Percentiles rank a stretch among this genome's conserved stretches.
Evolutionary conservation across 1,284 basidiomycete species (phyloP).

Genomic region (Coniferiporia weirii): DNA sequence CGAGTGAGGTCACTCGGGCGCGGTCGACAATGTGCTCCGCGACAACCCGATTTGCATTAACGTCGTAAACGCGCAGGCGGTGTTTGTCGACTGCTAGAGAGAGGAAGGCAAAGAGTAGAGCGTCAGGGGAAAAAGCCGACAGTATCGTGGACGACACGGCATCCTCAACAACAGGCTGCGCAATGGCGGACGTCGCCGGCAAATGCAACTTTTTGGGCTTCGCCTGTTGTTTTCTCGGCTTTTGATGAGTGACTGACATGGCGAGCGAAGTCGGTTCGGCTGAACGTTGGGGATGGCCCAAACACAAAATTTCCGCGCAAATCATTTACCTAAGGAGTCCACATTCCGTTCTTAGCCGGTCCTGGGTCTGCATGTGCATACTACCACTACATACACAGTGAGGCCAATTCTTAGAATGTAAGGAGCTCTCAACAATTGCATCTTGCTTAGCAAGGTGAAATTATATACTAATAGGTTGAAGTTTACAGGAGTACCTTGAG

Average conservation of each 20-base stretch:
- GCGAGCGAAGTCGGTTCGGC: background rate
- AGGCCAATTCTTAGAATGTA: no score
- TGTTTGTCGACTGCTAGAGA: constrained; percentile 72
- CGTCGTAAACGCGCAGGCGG: constrained; percentile 62
- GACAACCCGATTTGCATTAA: constrained; percentile 46
- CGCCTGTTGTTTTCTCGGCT: constrained; percentile 44
- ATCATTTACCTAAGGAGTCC: background rate
- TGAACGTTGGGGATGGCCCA: constrained; percentile 4
- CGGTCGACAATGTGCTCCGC: constrained; percentile 56
- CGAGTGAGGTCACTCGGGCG: constrained; percentile 48
- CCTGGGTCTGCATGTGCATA: no score
- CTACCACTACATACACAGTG: no score
- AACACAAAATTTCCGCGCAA: constrained; percentile 3
- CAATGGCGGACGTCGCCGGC: constrained; percentile 50
- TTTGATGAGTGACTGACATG: constrained; percentile 39
- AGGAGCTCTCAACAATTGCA: no score
- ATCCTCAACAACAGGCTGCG: constrained; percentile 53
- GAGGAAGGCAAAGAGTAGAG: constrained; percentile 57
- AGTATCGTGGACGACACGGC: constrained; percentile 39
- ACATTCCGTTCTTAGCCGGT: background rate
- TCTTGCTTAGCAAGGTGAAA: no score
- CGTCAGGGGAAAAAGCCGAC: constrained; percentile 59
- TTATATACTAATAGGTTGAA: no score
- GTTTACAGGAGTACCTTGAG: no score
- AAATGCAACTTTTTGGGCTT: constrained; percentile 53